Conservation (phyloP, 2,329 filamentous ascomycete species). For the Plectosphaerella cucumerina region DNA sequence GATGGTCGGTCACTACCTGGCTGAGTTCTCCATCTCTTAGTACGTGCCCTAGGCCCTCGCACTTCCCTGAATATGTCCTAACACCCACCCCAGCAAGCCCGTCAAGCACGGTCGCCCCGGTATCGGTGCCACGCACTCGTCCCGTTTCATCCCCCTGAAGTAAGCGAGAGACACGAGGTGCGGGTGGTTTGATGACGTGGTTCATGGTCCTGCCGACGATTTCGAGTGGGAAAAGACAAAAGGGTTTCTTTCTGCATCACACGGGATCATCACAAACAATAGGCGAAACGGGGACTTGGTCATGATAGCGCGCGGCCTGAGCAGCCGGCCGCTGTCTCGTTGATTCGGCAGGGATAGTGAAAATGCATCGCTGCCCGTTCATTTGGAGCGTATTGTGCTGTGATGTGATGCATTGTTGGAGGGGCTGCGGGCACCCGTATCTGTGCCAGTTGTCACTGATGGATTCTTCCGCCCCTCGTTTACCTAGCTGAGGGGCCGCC, state of each 20-base stretch:
- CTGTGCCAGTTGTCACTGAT: no score
- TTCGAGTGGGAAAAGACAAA: conserved; percentile 15
- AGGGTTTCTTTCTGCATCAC: conserved; percentile 48
- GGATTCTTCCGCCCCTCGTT: no score
- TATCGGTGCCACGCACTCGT: conserved; percentile 99
- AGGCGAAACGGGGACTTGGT: conserved; percentile 52
- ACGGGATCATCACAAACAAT: conserved; percentile 34
- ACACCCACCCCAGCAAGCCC: conserved; percentile 73
- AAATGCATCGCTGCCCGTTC: conserved; percentile 9
- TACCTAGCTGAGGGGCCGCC: no score
- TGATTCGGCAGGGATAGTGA: conserved; percentile 16
- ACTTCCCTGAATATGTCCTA: conserved; percentile 31
- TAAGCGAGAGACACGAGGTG: conserved; percentile 58
- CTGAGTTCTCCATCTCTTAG: conserved; percentile 99
- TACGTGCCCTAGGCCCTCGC: conserved; percentile 49
- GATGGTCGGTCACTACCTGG: conserved; percentile 99
- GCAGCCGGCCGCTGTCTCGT: conserved; percentile 12
- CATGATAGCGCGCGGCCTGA: conserved; percentile 40
- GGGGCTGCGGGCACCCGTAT: no score
- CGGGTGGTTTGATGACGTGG: not conserved
- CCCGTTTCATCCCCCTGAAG: conserved; percentile 99
- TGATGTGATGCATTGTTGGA: not conserved
- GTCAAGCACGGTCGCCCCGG: conserved; percentile 99
- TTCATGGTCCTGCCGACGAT: conserved; percentile 8
- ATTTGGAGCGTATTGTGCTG: no score